phyloP scores from a whole-genome alignment of 2,329 filamentous ascomycete genomes.

The Colletotrichum kahawae region DNA sequence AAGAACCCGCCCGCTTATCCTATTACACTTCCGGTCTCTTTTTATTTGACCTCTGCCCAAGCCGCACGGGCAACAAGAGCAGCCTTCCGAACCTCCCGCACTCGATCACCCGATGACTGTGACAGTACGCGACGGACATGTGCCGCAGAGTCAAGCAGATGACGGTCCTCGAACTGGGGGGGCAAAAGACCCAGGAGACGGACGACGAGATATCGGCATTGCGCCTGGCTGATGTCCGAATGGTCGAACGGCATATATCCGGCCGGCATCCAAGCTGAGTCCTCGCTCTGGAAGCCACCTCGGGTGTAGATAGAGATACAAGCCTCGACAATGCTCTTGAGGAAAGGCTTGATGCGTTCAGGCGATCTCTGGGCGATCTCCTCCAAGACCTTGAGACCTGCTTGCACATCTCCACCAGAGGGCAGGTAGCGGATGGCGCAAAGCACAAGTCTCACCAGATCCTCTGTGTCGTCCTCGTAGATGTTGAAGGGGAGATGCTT shows the following conservation, averaged over 20 bases:
- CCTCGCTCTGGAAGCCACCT: background rate
- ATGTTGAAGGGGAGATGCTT: constrained; percentile 54
- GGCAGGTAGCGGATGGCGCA: constrained; percentile 48
- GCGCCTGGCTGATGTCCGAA: background rate
- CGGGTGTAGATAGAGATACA: constrained; percentile 39
- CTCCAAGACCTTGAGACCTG: constrained; percentile 54
- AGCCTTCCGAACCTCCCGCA: constrained; percentile 55
- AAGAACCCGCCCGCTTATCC: background rate
- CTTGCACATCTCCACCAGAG: constrained; percentile 47
- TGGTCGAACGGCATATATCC: constrained; percentile 25
- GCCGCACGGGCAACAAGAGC: constrained; percentile 54
- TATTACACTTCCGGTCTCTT: background rate
- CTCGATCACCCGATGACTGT: constrained; percentile 56
- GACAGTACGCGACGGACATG: constrained; percentile 53
- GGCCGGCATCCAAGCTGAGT: constrained; percentile 34
- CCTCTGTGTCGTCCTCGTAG: constrained; percentile 55
- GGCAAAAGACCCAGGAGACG: constrained; percentile 54
- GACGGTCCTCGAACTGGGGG: constrained; percentile 50
- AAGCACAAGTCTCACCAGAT: constrained; percentile 55
- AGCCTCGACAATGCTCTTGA: constrained; percentile 54
- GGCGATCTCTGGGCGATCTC: constrained; percentile 52
- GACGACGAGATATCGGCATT: constrained; percentile 52
- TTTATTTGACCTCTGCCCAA: constrained; percentile 46
- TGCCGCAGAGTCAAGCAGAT: constrained; percentile 49
- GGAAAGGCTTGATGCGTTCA: constrained; percentile 49